Base-by-base conservation (phyloP, 116 monocot species). In the Trichopus zeylanicus region DNA sequence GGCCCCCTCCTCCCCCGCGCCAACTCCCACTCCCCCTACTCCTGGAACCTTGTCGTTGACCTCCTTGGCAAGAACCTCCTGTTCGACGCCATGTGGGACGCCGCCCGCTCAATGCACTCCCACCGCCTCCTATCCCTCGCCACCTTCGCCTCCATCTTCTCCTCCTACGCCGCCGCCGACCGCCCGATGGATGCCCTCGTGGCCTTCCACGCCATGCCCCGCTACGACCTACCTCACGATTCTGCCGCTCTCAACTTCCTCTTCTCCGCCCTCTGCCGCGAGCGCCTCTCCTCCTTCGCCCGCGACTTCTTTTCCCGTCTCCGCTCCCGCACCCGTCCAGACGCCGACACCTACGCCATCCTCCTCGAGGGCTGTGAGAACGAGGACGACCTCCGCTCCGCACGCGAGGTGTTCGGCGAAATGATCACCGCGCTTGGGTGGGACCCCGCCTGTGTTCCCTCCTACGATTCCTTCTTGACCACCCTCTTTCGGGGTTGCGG, bases 31-130 rank as follows among this genome's bases (percentile, higher is more conserved):
- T 73, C 75, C 27, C 81, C 81, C 25, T 89, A 89, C 70, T 62
- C 85, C 11, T 85, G 85, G 81, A 89, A 89, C 75, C 81, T 89
- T 23, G 46, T 81, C 58, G 75, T 85, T 8, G 85, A 89, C 71
- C 60, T 89, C 64, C 81, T 89, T 24, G 89, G 89, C 30, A 85
- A 82, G 55, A 85, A 79, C 71, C 48, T 29, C 31, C 77, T 73
- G 39, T 82, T 91, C 63, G 65, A 76, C 6, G 59, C 71, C 56
- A 81, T 85, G 81, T 85, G 86, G 85, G 82, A 90, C 66, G 65
- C 81, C n/a, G 48, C 75, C 46, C 29, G 53, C 23, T 68, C 73
- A 31, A 26, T 32, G 22, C 49, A 22, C 49, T 8, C 15, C 23
- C 19, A 6, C 24, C 37, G 66, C 35, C 34, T 78, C 34, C 51